Evolutionary conservation across 257 asterid species (phyloP).

Genomic region (Striga asiatica): DNA sequence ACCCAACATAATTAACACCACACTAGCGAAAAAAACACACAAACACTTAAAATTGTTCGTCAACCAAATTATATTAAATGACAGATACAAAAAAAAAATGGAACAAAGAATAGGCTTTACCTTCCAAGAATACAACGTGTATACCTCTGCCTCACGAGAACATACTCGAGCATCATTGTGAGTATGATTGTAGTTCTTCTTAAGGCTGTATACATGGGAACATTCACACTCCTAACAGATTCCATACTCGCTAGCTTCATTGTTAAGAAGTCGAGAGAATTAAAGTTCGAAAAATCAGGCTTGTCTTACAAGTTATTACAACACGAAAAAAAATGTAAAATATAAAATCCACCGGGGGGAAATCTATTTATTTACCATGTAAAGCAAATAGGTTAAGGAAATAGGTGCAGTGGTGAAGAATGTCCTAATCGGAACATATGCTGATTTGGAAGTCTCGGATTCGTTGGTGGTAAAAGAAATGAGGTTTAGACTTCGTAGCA

Average conservation of each 20-base stretch:
- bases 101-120: too few relatives aligned
- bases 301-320: too few relatives aligned
- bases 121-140: slow-evolving; percentile 76
- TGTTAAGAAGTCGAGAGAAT: slow-evolving; percentile 28
- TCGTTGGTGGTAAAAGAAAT: slow-evolving; percentile 66
- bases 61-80: slow-evolving; percentile 3
- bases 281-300: neutral
- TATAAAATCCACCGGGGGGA: neutral
- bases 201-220: slow-evolving; percentile 96
- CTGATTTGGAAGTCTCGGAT: slow-evolving; percentile 25
- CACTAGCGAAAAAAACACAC: slow-evolving; percentile 40
- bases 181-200: slow-evolving; percentile 95
- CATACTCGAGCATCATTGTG: slow-evolving; percentile 84
- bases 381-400: slow-evolving; percentile 74
- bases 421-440: slow-evolving; percentile 47
- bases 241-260: slow-evolving; percentile 80
- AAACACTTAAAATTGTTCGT: neutral
- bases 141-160: slow-evolving; percentile 65
- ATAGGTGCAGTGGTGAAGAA: slow-evolving; percentile 64
- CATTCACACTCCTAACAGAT: slow-evolving; percentile 98
- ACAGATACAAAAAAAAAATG: neutral
- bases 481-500: slow-evolving; percentile 53
- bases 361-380: slow-evolving; percentile 54
- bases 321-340: slow-evolving; percentile 7
- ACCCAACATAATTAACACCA: slow-evolving; percentile 72